Evolutionary conservation across 1,284 basidiomycete species (phyloP).

Genomic region (Papiliotrema flavescens): DNA sequence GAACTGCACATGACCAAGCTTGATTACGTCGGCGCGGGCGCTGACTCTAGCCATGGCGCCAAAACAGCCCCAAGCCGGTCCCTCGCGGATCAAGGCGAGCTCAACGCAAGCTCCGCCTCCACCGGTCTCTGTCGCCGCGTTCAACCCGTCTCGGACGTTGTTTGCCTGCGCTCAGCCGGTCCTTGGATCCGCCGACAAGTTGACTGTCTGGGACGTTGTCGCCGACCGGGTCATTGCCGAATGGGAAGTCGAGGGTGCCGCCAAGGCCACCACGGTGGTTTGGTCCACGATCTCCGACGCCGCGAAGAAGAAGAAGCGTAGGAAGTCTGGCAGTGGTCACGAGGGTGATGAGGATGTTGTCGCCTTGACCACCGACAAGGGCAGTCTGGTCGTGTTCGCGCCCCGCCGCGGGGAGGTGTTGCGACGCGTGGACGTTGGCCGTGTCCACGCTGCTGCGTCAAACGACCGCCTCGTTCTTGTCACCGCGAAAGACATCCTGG

Average conservation of each 20-base stretch:
- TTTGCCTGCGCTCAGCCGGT: conserved; percentile 45
- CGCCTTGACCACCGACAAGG: conserved; percentile 35
- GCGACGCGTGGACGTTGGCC: conserved; percentile 24
- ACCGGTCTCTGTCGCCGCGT: conserved; percentile 39
- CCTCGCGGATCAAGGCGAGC: conserved; percentile 35
- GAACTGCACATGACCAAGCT: conserved; percentile 10
- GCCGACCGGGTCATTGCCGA: conserved; percentile 42
- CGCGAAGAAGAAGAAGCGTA: conserved; percentile 31
- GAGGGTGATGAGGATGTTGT: conserved; percentile 37
- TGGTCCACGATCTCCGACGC: conserved; percentile 26
- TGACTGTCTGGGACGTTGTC: conserved; percentile 46
- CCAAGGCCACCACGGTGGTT: conserved; percentile 36
- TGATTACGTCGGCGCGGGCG: too few relatives aligned
- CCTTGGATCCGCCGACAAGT: conserved; percentile 45
- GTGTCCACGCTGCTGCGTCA: conserved; percentile 34
- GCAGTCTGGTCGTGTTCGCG: conserved; percentile 28
- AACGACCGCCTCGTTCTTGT: conserved; percentile 32
- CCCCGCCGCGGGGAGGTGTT: conserved; percentile 30
- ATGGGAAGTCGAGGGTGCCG: conserved; percentile 45
- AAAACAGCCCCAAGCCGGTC: conserved; percentile 40
- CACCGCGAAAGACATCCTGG: conserved; percentile 30
- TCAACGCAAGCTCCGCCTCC: conserved; percentile 40
- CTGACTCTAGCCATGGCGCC: conserved; percentile 23
- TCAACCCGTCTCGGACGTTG: conserved; percentile 42
- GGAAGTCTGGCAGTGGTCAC: conserved; percentile 21